These are phyloP conservation scores for Inga laurina DNA, from an alignment of 306 rosid genomes.

Conservation along the genomic window DNA sequence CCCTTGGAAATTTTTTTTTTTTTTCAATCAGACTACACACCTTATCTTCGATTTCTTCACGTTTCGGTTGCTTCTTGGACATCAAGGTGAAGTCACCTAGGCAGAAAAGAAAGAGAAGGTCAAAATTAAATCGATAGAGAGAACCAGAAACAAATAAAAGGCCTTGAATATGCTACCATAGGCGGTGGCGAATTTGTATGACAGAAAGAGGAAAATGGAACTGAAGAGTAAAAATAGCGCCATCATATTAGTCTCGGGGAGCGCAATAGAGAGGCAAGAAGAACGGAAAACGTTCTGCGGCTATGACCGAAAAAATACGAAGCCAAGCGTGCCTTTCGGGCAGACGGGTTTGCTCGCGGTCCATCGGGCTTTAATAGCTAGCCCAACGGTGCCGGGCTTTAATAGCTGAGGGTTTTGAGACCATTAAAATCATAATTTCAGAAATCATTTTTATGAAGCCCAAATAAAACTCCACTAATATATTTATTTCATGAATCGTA, in stretches of 20 bases:
- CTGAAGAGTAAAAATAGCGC: constrained; percentile 25
- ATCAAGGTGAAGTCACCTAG: constrained; percentile 85
- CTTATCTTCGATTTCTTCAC: constrained; percentile 75
- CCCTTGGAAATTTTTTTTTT: neutral
- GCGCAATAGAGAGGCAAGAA: neutral
- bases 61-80: constrained; percentile 68
- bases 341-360: neutral
- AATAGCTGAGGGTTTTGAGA: too few relatives aligned
- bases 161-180: constrained; percentile 49
- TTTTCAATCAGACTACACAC: constrained; percentile 23
- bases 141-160: neutral
- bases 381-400: too few relatives aligned
- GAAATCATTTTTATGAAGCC: too few relatives aligned
- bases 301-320: neutral
- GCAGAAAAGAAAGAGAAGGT: neutral
- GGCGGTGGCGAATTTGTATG: constrained; percentile 61
- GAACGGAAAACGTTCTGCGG: neutral
- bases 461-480: too few relatives aligned
- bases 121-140: neutral
- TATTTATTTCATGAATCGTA: too few relatives aligned
- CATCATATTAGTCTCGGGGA: constrained; percentile 1
- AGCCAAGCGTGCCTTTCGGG: neutral
- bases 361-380: neutral
- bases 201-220: constrained; percentile 34
- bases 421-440: too few relatives aligned